A percentile compares a stretch with the other conserved stretches of the same genome.
phyloP scores from a whole-genome alignment of 139 green algal species.

The Micractinium conductrix region DNA sequence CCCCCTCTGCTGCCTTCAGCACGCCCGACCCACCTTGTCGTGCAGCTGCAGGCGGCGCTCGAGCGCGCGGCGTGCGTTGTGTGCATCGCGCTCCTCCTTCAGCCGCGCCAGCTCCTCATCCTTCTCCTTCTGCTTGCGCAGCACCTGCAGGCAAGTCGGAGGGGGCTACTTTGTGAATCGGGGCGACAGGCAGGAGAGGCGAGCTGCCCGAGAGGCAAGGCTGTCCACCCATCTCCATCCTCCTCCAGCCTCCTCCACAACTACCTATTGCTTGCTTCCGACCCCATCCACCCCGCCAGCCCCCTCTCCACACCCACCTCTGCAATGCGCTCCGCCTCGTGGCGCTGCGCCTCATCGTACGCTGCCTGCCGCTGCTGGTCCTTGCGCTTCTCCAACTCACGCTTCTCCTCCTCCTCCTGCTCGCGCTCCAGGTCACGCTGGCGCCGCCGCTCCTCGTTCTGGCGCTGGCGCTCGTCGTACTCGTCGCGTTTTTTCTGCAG shows the following conservation, averaged over 20 bases:
- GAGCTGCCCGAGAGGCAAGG: background rate
- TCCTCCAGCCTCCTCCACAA: too few relatives aligned
- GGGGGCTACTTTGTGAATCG: too few relatives aligned
- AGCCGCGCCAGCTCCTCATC: constrained; percentile 70
- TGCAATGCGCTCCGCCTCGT: constrained; percentile 43
- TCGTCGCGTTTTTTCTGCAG: constrained; percentile 42
- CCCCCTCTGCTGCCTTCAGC: background rate
- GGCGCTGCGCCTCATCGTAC: constrained; percentile 38
- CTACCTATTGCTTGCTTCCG: too few relatives aligned
- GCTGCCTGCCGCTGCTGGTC: constrained; percentile 62
- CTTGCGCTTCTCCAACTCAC: constrained; percentile 45
- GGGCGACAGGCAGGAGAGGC: too few relatives aligned
- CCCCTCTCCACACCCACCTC: too few relatives aligned
- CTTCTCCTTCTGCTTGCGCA: constrained; percentile 68
- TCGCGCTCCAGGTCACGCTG: constrained; percentile 48
- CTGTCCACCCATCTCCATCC: too few relatives aligned
- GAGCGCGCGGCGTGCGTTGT: constrained; percentile 61
- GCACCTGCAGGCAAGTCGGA: constrained; percentile 35
- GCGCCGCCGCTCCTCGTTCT: constrained; percentile 55
- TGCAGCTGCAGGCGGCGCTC: constrained; percentile 72
- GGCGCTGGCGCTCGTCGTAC: constrained; percentile 46
- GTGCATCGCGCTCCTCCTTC: constrained; percentile 56
- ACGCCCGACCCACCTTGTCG: constrained; percentile 44
- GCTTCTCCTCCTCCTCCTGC: constrained; percentile 43
- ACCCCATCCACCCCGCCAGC: too few relatives aligned